These are phyloP conservation scores for Nissolia schottii DNA, from an alignment of 306 rosid genomes.

Conservation along the genomic window DNA sequence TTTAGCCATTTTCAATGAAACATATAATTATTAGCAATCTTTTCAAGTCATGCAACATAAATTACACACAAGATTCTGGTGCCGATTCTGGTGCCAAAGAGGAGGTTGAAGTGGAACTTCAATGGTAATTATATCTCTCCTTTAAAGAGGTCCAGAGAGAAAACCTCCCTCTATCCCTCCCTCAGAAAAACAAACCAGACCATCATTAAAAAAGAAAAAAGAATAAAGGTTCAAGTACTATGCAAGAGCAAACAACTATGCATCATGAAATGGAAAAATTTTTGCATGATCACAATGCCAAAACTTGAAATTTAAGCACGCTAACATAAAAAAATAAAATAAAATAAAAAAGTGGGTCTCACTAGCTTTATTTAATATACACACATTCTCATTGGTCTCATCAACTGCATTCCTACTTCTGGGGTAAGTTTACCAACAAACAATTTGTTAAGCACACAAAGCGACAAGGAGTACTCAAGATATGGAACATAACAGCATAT, in stretches of 20 bases:
- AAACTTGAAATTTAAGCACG: no score
- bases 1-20: not conserved
- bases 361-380: no score
- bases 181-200: not conserved
- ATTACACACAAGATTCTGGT: not conserved
- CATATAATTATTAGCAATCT: not conserved
- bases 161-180: not conserved
- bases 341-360: no score
- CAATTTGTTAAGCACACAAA: not conserved
- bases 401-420: not conserved
- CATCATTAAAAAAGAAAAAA: not conserved
- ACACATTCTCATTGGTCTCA: no score
- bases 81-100: no score
- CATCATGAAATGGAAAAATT: not conserved
- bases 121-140: not conserved
- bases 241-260: not conserved
- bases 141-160: not conserved
- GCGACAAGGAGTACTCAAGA: not conserved
- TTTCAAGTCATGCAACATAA: not conserved
- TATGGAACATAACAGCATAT: not conserved
- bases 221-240: not conserved
- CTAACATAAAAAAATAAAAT: no score
- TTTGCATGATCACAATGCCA: no score
- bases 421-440: not conserved
- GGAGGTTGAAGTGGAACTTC: not conserved